Percentiles rank a stretch among this genome's conserved stretches.
Evolutionary conservation across 305 asterid species (phyloP).

Genomic region (Stenogyne calaminthoides): DNA sequence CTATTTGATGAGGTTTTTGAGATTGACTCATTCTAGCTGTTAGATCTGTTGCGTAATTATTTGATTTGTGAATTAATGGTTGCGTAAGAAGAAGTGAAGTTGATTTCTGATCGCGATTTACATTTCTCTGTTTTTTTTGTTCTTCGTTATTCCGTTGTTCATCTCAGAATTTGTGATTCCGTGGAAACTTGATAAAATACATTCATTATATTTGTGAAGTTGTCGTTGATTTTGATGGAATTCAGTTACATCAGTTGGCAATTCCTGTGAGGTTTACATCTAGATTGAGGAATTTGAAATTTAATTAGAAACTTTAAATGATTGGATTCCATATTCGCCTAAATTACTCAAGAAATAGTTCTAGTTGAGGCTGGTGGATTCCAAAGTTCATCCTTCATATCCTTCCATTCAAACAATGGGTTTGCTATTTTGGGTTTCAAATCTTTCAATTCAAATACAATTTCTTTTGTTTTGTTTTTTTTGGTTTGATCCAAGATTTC

Average conservation of each 20-base stretch:
- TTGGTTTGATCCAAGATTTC: background rate
- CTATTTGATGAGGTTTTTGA: background rate
- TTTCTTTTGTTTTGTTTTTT: too few species aligned
- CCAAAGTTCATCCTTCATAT: background rate
- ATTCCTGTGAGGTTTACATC: background rate
- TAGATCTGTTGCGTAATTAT: constrained; percentile 26
- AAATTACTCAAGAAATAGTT: background rate
- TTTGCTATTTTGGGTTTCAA: background rate
- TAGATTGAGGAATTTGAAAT: background rate
- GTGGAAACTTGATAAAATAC: background rate
- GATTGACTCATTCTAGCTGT: constrained; percentile 13
- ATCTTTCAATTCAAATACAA: background rate
- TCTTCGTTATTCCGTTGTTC: background rate
- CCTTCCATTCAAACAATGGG: background rate
- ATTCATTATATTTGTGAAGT: background rate
- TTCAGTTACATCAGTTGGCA: background rate
- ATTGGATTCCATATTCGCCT: background rate
- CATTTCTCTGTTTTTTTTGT: background rate
- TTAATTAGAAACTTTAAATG: background rate
- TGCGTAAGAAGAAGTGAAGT: background rate
- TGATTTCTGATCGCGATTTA: background rate
- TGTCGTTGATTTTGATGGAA: background rate
- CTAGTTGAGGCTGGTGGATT: background rate
- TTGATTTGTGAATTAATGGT: constrained; percentile 1
- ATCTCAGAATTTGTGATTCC: background rate